phyloP scores from a whole-genome alignment of 768 basidiomycete genomes.

The Dentipellis sp. region DNA sequence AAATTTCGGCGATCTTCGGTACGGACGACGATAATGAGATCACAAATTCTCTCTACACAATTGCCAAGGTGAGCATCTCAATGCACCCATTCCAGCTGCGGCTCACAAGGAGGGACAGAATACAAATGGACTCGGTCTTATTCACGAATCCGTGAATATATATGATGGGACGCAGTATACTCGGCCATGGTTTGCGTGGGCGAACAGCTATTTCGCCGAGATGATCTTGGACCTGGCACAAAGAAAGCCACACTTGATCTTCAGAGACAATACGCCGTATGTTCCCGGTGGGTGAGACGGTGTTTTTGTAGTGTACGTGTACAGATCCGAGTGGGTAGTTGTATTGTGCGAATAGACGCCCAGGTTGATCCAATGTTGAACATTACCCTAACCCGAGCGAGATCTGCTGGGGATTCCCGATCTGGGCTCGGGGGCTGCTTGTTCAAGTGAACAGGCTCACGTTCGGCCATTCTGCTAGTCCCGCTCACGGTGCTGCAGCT shows the following conservation, averaged over 20 bases:
- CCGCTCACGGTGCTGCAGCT: too few species aligned
- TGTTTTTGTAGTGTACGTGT: background rate
- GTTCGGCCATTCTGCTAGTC: too few species aligned
- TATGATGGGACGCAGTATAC: conserved; percentile 50
- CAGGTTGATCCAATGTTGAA: too few species aligned
- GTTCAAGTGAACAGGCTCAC: too few species aligned
- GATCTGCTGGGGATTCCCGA: too few species aligned
- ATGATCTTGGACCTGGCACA: conserved; percentile 72
- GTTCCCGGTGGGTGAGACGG: conserved; percentile 34
- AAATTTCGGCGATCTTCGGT: conserved; percentile 64
- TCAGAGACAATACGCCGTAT: conserved; percentile 48
- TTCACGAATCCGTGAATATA: conserved; percentile 67
- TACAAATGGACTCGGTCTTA: conserved; percentile 65
- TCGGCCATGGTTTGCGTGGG: conserved; percentile 77
- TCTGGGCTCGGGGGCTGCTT: too few species aligned
- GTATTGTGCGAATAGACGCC: too few species aligned
- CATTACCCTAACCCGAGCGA: too few species aligned
- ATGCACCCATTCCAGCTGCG: conserved; percentile 1
- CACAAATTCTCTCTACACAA: conserved; percentile 45
- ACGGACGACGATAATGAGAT: conserved; percentile 69
- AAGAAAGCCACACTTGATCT: conserved; percentile 61
- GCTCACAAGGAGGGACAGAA: conserved; percentile 32
- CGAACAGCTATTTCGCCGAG: conserved; percentile 76
- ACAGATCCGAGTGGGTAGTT: background rate
- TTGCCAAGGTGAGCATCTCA: conserved; percentile 52